Conservation (phyloP, 2,329 filamentous ascomycete species). For the Waltergamsia citrina region DNA sequence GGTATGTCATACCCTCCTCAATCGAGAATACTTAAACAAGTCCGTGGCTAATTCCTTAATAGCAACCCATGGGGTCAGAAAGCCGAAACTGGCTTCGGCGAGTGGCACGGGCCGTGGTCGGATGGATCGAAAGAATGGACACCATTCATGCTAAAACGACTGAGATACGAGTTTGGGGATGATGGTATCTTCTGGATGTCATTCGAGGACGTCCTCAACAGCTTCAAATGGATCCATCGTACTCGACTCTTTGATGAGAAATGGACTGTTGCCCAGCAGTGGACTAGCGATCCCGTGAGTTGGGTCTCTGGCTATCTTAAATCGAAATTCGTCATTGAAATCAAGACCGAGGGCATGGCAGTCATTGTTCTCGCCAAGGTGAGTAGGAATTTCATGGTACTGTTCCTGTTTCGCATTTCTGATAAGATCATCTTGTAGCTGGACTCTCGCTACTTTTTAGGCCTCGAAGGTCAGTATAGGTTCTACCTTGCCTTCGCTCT, state of each 20-base stretch:
- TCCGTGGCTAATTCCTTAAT: too few relatives aligned
- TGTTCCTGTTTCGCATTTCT: too few relatives aligned
- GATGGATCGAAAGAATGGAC: slow-evolving; percentile 70
- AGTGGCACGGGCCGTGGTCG: slow-evolving; percentile 66
- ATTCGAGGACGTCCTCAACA: slow-evolving; percentile 32
- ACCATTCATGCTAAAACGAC: slow-evolving; percentile 57
- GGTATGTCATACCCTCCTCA: too few relatives aligned
- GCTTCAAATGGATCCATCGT: slow-evolving; percentile 32
- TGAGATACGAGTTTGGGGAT: slow-evolving; percentile 58
- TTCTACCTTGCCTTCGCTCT: slow-evolving; percentile 33
- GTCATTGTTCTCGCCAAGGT: slow-evolving; percentile 32
- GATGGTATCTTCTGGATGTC: slow-evolving; percentile 48
- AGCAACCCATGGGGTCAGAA: slow-evolving; percentile 65
- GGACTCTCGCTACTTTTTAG: slow-evolving; percentile 33
- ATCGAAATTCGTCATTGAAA: slow-evolving; percentile 31
- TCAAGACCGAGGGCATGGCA: slow-evolving; percentile 28
- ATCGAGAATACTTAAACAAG: too few relatives aligned
- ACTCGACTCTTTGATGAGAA: slow-evolving; percentile 34
- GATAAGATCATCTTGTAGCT: slow-evolving; percentile 18
- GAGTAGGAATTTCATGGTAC: too few relatives aligned
- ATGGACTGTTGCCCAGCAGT: slow-evolving; percentile 35
- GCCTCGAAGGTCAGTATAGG: slow-evolving; percentile 32
- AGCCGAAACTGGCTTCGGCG: slow-evolving; percentile 26
- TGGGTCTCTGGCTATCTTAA: slow-evolving; percentile 35
- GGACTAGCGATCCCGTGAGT: slow-evolving; percentile 30